Conservation (phyloP, 73 alveolate species). For the Stentor roeselii region DNA sequence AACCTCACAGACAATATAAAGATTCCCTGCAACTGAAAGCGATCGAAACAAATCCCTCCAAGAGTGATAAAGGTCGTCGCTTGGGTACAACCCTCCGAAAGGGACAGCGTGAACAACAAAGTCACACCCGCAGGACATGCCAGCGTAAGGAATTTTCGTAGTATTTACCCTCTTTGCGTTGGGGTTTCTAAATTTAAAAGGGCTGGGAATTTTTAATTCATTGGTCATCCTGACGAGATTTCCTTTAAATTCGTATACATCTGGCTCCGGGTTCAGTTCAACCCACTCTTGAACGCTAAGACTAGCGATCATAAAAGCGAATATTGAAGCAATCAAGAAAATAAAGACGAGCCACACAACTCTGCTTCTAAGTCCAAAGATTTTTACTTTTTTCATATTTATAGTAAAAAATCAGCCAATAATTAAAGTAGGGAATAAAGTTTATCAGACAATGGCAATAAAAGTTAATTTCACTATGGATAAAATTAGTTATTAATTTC, state of each 20-base stretch:
- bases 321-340: background rate
- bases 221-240: background rate
- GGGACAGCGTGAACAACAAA: background rate
- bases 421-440: background rate
- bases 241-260: background rate
- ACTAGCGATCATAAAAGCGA: background rate
- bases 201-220: background rate
- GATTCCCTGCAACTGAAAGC: background rate
- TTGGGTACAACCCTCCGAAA: no score
- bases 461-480: background rate
- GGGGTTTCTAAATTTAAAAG: no score
- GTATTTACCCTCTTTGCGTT: no score
- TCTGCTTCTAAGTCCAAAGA: background rate
- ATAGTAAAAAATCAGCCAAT: background rate
- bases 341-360: background rate
- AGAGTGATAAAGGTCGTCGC: background rate
- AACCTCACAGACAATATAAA: background rate
- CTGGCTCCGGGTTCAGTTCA: background rate
- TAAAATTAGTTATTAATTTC: background rate
- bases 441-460: background rate
- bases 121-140: background rate
- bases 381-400: background rate
- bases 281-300: background rate
- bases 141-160: background rate
- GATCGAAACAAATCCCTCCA: slow-evolving; percentile 11